A percentile compares a stretch with the other conserved stretches of the same genome.
Conservation (phyloP, 805 yeast genomes). For the Zygosaccharomyces rouxii region DNA sequence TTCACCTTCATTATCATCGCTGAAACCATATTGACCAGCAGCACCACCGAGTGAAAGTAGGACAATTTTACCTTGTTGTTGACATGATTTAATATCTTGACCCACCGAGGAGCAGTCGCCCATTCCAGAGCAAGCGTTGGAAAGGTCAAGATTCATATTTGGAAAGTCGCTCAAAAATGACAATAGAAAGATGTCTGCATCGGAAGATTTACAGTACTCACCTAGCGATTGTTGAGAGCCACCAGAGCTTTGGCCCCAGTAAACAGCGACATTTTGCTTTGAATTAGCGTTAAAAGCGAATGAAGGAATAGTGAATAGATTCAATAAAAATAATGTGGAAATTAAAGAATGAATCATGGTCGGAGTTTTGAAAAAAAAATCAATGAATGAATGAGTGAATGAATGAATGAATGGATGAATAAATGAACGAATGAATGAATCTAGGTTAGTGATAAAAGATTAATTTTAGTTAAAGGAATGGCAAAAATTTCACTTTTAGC, state of each 20-base stretch:
- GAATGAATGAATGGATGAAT: background rate
- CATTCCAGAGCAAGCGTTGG: constrained; percentile 46
- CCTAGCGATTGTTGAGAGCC: constrained; percentile 46
- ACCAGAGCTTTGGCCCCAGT: constrained; percentile 89
- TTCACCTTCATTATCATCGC: constrained; percentile 72
- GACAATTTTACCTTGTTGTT: constrained; percentile 70
- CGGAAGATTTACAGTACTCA: constrained; percentile 61
- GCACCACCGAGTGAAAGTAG: constrained; percentile 75
- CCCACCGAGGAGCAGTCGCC: constrained; percentile 54
- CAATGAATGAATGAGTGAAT: constrained; percentile 1
- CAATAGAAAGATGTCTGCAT: constrained; percentile 66
- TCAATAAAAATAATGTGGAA: constrained; percentile 5
- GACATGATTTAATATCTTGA: constrained; percentile 69
- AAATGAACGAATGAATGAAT: background rate
- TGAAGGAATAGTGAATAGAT: constrained; percentile 7
- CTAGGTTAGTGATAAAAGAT: background rate
- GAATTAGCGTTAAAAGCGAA: constrained; percentile 39
- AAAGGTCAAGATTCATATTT: constrained; percentile 50
- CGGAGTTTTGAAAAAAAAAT: background rate
- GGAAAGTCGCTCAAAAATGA: constrained; percentile 70
- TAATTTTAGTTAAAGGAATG: constrained; percentile 1
- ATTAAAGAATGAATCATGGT: constrained; percentile 10
- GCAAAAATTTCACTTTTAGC: background rate
- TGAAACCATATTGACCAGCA: constrained; percentile 77
- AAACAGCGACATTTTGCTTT: constrained; percentile 62